Base-by-base conservation (phyloP, 768 basidiomycete species). In the Suillus decipiens region DNA sequence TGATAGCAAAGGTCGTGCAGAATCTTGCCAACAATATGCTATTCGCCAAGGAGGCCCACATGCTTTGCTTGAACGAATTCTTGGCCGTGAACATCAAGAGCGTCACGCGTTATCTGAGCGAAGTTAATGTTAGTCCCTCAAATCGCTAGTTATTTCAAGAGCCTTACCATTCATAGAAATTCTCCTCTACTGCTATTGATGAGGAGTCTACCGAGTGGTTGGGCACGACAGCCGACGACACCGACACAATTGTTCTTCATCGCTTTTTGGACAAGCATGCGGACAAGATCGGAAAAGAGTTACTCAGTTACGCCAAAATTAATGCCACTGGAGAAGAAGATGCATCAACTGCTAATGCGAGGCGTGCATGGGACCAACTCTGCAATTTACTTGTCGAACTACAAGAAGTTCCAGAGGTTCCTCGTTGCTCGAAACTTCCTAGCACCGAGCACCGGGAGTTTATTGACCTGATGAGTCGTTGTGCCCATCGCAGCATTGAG, bases 11-110 rank as follows among this genome's bases (percentile, higher is more conserved):
- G 77, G 88, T 96, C 62, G 88, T 97, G 53, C 95, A 96, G 75
- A 95, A 93, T 70, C 77, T 97, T 36, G 95, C 95, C 22, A 98
- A 97, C 77, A 96, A 97, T 68, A 89, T 96, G 56, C 87, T 93
- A 70, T 96, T 96, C 68, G 93, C 91, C 12, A 95, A 95, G 73
- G 95, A 96, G 69, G 84, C 87, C 4, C 88, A 93, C 69, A 94
- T 95, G 92, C 86, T 86, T 34, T 80, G 84, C 39, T 73, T 96
- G 62, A 96, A 96, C 72, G 80, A 82, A 14, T 95, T 95, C 76
- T 76, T 93, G 34, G 79, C 81, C 62, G 82, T 79, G 11, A 90
- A 92, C 59, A 90, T 93, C 59, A 78, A 85, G 39, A 86, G 83
- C 47, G 86, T 95, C 34, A 92, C 90, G 2, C 81, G 86, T 43